A percentile compares a stretch with the other conserved stretches of the same genome.
These are phyloP conservation scores for Fusarium tupiense DNA, from an alignment of 2,329 filamentous ascomycete species.

Conservation along the genomic window DNA sequence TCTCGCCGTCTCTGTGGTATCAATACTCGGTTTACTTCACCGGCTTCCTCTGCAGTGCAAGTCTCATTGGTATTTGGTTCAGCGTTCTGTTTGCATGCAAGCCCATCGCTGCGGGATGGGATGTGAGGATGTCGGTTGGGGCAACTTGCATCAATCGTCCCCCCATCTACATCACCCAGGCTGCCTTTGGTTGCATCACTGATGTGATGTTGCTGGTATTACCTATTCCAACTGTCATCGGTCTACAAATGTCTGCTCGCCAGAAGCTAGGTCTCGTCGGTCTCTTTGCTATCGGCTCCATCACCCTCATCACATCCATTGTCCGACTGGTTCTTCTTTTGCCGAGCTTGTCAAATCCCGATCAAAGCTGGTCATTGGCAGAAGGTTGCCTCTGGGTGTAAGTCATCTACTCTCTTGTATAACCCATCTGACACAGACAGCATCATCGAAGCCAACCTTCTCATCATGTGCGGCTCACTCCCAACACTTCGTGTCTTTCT, in stretches of 20 bases:
- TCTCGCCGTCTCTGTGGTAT: slow-evolving; percentile 8
- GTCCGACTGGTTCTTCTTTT: background rate
- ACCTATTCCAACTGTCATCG: background rate
- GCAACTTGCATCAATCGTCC: slow-evolving; percentile 9
- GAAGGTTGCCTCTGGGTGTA: slow-evolving; percentile 18
- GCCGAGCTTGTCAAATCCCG: slow-evolving; percentile 1
- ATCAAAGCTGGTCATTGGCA: slow-evolving; percentile 9
- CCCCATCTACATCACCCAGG: slow-evolving; percentile 9
- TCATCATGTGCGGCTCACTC: slow-evolving; percentile 11
- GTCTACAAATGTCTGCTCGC: background rate
- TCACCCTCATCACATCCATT: slow-evolving; percentile 5
- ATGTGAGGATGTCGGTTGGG: background rate
- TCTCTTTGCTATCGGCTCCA: slow-evolving; percentile 2
- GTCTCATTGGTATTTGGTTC: slow-evolving; percentile 2
- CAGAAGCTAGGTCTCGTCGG: slow-evolving; percentile 3
- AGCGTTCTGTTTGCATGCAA: slow-evolving; percentile 15
- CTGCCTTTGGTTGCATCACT: slow-evolving; percentile 10
- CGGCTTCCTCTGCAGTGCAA: background rate
- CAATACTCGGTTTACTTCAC: slow-evolving; percentile 9
- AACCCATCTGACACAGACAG: fast-evolving
- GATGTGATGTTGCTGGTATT: background rate
- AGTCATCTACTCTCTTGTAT: fast-evolving
- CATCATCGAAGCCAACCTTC: slow-evolving; percentile 5
- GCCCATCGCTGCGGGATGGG: background rate
- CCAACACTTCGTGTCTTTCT: slow-evolving; percentile 8